phyloP scores from a whole-genome alignment of 768 basidiomycete genomes.

The Hydnum rufescens region DNA sequence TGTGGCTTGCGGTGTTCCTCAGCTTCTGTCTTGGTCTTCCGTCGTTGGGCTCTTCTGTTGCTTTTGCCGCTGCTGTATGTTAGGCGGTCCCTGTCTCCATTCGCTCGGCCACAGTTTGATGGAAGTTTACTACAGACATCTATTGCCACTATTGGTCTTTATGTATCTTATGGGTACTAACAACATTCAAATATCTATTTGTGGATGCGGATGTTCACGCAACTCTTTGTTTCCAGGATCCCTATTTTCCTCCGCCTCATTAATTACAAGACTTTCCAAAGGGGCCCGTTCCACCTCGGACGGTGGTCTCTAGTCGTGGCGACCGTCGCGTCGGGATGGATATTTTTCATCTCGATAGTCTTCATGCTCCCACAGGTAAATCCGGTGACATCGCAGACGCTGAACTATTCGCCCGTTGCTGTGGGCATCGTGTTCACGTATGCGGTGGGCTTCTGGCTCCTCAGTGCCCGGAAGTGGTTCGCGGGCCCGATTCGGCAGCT shows the following conservation, averaged over 20 bases:
- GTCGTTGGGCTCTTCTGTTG: conserved; percentile 50
- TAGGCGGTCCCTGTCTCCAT: conserved; percentile 8
- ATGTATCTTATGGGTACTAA: conserved; percentile 46
- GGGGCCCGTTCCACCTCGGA: conserved; percentile 57
- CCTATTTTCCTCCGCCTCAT: conserved; percentile 50
- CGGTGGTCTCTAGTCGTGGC: conserved; percentile 40
- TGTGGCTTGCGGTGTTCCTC: conserved; percentile 61
- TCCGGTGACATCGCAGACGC: conserved; percentile 47
- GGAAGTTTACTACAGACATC: neutral
- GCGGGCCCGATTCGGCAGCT: conserved; percentile 2
- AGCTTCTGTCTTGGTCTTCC: conserved; percentile 60
- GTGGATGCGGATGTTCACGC: neutral
- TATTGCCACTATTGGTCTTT: conserved; percentile 42
- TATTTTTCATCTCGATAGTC: conserved; percentile 47
- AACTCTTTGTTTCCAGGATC: conserved; percentile 24
- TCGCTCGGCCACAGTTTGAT: neutral
- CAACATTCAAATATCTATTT: neutral
- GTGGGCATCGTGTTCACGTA: conserved; percentile 52
- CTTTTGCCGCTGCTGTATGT: conserved; percentile 31
- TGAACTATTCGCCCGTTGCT: conserved; percentile 60
- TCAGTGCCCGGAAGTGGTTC: conserved; percentile 43
- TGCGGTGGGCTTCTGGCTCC: conserved; percentile 45
- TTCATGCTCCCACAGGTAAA: conserved; percentile 56
- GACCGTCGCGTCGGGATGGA: conserved; percentile 41
- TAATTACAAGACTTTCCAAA: conserved; percentile 35